Conservation (phyloP, 352 stramenopile genomes). For the Phytopythium mirpurense region DNA sequence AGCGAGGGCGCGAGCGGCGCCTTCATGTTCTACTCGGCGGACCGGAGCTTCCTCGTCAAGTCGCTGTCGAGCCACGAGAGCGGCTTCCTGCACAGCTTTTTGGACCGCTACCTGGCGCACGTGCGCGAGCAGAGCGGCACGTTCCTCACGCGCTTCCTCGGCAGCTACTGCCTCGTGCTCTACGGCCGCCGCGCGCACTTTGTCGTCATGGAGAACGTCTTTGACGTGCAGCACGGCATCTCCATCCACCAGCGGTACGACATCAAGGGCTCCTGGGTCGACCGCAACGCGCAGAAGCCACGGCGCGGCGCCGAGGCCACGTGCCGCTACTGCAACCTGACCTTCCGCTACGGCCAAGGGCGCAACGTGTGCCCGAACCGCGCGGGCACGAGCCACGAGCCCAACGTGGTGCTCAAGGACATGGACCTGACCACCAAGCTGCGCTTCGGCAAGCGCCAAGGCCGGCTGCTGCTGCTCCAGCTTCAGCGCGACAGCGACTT, state of each 20-base stretch:
- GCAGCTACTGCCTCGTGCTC: slow-evolving; percentile 75
- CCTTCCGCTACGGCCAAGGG: slow-evolving; percentile 42
- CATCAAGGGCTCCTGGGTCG: slow-evolving; percentile 85
- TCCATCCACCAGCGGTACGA: slow-evolving; percentile 84
- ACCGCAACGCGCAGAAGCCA: slow-evolving; percentile 66
- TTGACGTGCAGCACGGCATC: slow-evolving; percentile 70
- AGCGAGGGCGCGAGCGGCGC: slow-evolving; percentile 72
- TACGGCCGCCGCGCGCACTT: slow-evolving; percentile 75
- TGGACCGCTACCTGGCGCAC: slow-evolving; percentile 61
- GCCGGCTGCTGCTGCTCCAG: slow-evolving; percentile 42
- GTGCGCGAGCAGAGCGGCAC: slow-evolving; percentile 42
- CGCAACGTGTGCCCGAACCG: slow-evolving; percentile 62
- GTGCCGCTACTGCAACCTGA: slow-evolving; percentile 68
- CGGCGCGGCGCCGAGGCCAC: slow-evolving; percentile 48
- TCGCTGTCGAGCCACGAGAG: slow-evolving; percentile 57
- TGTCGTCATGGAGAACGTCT: slow-evolving; percentile 89
- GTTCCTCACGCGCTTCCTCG: slow-evolving; percentile 79
- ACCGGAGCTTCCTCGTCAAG: slow-evolving; percentile 82
- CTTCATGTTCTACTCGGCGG: slow-evolving; percentile 81
- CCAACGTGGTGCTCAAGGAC: slow-evolving; percentile 77
- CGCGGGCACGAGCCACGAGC: slow-evolving; percentile 44
- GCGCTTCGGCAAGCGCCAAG: slow-evolving; percentile 40
- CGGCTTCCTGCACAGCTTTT: slow-evolving; percentile 56
- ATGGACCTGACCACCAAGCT: slow-evolving; percentile 79
- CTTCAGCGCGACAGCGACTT: slow-evolving; percentile 71